Percentiles rank a stretch among this genome's conserved stretches.
These are phyloP conservation scores for Aegilops speltoides DNA, from an alignment of 176 grass and related monocot genomes.

Conservation along the genomic window DNA sequence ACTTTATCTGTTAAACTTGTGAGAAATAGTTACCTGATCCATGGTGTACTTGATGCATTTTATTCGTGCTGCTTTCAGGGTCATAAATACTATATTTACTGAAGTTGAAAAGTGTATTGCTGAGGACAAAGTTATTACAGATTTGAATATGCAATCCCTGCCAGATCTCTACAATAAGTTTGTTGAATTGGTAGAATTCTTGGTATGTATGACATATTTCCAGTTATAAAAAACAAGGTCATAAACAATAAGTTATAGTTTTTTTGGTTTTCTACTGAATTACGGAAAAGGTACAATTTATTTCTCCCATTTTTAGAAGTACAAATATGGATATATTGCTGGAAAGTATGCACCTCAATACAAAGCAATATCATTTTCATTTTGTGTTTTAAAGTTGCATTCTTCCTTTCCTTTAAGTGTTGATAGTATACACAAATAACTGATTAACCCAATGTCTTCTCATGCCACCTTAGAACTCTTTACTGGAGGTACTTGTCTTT, in stretches of 20 bases:
- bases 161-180: conserved; percentile 73
- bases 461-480: neutral
- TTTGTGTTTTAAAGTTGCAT: neutral
- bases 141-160: conserved; percentile 65
- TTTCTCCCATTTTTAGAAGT: neutral
- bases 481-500: neutral
- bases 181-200: conserved; percentile 58
- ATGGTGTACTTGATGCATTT: conserved; percentile 20
- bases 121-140: conserved; percentile 50
- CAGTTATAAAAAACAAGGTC: neutral
- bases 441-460: conserved; percentile 3
- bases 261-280: neutral
- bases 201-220: conserved; percentile 60
- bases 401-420: neutral
- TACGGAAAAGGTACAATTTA: neutral
- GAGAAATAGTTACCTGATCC: conserved; percentile 11
- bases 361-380: neutral
- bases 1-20: conserved; percentile 15
- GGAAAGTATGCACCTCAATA: neutral
- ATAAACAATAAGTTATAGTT: neutral
- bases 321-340: neutral
- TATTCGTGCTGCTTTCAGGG: conserved; percentile 54
- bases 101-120: conserved; percentile 58
- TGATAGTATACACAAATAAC: neutral
- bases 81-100: conserved; percentile 69